phyloP scores from a whole-genome alignment of 2,329 filamentous ascomycete species.

The Gliomastix tumulicola region DNA sequence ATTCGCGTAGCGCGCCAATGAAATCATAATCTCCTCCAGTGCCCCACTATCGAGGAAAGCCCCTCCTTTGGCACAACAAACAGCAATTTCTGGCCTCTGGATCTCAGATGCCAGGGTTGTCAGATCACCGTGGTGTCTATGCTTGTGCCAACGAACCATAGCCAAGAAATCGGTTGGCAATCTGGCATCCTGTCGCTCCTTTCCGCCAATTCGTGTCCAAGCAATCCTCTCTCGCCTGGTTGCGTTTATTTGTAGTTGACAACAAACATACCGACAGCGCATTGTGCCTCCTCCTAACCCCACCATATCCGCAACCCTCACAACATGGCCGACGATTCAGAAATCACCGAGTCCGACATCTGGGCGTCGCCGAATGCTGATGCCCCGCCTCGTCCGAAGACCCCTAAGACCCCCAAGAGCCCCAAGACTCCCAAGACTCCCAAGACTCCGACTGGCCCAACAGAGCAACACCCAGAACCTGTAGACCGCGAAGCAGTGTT shows the following conservation, averaged over 20 bases:
- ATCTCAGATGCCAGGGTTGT: background rate
- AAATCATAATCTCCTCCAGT: too few relatives aligned
- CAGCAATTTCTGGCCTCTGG: too few relatives aligned
- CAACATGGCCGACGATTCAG: constrained; percentile 9
- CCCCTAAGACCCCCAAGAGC: constrained; percentile 27
- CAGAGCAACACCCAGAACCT: constrained; percentile 34
- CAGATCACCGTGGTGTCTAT: background rate
- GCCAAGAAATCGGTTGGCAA: background rate
- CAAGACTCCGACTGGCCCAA: constrained; percentile 30
- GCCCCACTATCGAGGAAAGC: too few relatives aligned
- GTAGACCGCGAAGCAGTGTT: constrained; percentile 65
- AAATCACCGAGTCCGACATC: constrained; percentile 40
- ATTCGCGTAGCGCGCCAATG: too few relatives aligned
- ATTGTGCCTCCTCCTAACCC: too few relatives aligned
- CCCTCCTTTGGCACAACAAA: too few relatives aligned
- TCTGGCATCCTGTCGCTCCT: background rate
- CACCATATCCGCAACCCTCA: too few relatives aligned
- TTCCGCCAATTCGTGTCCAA: background rate
- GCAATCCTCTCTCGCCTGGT: too few relatives aligned
- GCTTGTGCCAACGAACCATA: background rate
- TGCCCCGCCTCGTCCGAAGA: constrained; percentile 20
- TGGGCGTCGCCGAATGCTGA: constrained; percentile 36
- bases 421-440: constrained; percentile 42
- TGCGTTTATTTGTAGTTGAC: too few relatives aligned
- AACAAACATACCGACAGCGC: too few relatives aligned